Evolutionary conservation across 257 asterid genomes (phyloP).

Genomic region (Fraxinus excelsior): DNA sequence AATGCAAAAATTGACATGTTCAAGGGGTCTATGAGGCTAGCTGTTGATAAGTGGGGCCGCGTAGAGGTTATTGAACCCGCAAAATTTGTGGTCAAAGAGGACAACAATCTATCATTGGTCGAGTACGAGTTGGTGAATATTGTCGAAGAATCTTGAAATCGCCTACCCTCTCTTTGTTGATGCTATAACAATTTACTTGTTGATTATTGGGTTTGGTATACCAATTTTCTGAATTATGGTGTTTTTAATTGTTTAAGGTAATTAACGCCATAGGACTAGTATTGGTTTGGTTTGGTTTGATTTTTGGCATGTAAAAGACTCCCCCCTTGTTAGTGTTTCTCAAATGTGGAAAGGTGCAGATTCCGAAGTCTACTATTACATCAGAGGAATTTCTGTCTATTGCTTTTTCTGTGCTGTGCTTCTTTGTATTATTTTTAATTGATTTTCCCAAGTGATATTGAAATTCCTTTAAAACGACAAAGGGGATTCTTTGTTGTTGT

Average conservation of each 20-base stretch:
- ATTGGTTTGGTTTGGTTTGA: constrained; percentile 33
- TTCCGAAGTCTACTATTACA: neutral
- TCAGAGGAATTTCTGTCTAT: too few species aligned
- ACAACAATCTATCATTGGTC: constrained; percentile 69
- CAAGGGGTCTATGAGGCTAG: constrained; percentile 80
- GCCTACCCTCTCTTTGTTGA: constrained; percentile 18
- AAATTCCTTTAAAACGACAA: too few species aligned
- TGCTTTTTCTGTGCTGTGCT: too few species aligned
- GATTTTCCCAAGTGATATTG: too few species aligned
- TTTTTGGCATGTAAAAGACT: constrained; percentile 35
- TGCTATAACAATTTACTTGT: constrained; percentile 32
- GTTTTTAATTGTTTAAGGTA: constrained; percentile 21
- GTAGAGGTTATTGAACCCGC: constrained; percentile 74
- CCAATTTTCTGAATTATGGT: constrained; percentile 38
- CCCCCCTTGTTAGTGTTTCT: constrained; percentile 14
- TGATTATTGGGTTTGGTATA: constrained; percentile 48
- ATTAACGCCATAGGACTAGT: constrained; percentile 39
- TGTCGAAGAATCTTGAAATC: constrained; percentile 54
- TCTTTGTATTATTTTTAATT: too few species aligned
- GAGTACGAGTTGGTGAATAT: constrained; percentile 86
- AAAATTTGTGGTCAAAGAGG: constrained; percentile 67
- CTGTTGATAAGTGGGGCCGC: constrained; percentile 86
- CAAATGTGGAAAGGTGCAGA: constrained; percentile 31
- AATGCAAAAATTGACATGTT: constrained; percentile 84
- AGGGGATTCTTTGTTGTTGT: too few species aligned